Evolutionary conservation across 108 stramenopile species (phyloP).

Genomic region (Skeletonema costatum): DNA sequence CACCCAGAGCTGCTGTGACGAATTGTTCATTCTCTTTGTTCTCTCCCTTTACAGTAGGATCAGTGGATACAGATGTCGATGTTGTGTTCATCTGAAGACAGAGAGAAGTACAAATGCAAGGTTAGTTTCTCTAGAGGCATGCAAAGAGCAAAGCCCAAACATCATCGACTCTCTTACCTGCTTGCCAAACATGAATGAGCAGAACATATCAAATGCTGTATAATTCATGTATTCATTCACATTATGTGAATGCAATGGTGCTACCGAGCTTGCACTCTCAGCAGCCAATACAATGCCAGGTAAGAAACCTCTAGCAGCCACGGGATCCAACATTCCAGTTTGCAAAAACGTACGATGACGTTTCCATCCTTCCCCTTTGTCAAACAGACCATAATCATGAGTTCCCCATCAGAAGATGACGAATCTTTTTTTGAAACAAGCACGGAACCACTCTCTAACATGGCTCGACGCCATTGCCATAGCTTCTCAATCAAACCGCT

Average conservation of each 20-base stretch:
- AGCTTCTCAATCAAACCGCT: neutral
- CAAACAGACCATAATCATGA: conserved; percentile 9
- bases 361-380: conserved; percentile 28
- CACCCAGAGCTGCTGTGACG: neutral
- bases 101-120: neutral
- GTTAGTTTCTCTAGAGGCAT: neutral
- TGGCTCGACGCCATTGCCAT: conserved; percentile 17
- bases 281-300: conserved; percentile 36
- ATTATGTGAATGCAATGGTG: conserved; percentile 13
- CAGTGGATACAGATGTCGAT: neutral
- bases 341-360: conserved; percentile 29
- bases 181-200: conserved; percentile 38
- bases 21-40: neutral
- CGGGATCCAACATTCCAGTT: conserved; percentile 32
- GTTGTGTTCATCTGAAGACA: neutral
- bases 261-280: conserved; percentile 22
- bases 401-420: neutral
- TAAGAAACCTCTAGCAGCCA: conserved; percentile 24
- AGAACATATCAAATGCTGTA: conserved; percentile 37
- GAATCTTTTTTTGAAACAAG: neutral
- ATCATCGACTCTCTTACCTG: conserved; percentile 23
- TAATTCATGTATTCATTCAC: conserved; percentile 39
- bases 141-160: conserved; percentile 15
- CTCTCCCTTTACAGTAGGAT: neutral
- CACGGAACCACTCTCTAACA: conserved; percentile 14